Evolutionary conservation across 1,139 yeast species (phyloP).

Genomic region (Lodderomyces metapsilosis): DNA sequence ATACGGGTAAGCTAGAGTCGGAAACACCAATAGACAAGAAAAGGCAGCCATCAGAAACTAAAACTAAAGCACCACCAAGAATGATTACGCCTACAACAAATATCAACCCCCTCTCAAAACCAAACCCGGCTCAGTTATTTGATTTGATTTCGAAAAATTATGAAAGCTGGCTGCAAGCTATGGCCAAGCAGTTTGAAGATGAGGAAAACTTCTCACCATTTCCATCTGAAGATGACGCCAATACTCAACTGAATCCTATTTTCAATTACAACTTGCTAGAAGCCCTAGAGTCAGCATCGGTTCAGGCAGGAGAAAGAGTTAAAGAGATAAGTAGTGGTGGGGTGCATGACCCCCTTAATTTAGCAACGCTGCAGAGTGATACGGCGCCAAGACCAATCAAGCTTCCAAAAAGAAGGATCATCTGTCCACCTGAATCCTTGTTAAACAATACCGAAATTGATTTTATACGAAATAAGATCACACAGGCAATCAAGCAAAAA

Average conservation of each 20-base stretch:
- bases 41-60: background rate
- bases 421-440: conserved; percentile 16
- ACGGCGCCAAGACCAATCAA: conserved; percentile 5
- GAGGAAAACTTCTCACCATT: conserved; percentile 29
- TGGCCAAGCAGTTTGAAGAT: conserved; percentile 27
- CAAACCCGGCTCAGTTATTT: conserved; percentile 19
- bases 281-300: conserved; percentile 29
- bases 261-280: conserved; percentile 33
- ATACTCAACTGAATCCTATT: conserved; percentile 18
- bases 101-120: background rate
- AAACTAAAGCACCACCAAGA: background rate
- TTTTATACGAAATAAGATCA: conserved; percentile 28
- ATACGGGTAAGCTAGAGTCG: background rate
- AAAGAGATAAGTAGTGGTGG: conserved; percentile 3
- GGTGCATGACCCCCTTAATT: background rate
- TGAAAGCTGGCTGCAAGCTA: conserved; percentile 39
- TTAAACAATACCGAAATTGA: conserved; percentile 34
- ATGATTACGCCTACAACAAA: background rate
- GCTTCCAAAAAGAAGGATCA: conserved; percentile 5
- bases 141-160: conserved; percentile 39
- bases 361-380: background rate
- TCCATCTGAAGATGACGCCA: conserved; percentile 21
- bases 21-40: background rate
- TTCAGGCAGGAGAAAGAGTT: conserved; percentile 13
- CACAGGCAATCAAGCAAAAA: conserved; percentile 22